Evolutionary conservation across 2,329 filamentous ascomycete genomes (phyloP).

Genomic region (Neofusicoccum parvum): DNA sequence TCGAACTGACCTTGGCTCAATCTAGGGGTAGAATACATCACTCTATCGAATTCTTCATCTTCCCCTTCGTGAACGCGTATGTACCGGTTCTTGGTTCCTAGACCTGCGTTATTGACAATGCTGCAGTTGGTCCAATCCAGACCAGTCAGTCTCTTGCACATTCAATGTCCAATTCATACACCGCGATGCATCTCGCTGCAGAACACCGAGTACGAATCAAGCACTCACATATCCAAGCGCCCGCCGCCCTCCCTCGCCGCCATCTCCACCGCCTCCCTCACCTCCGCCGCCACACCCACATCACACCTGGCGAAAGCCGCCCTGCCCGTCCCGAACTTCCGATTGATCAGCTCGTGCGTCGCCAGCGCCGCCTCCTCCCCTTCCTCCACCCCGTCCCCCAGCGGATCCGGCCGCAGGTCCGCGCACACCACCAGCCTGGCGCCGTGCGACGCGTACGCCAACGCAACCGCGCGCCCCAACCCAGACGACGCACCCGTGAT

Average conservation of each 20-base stretch:
- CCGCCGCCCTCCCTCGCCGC: conserved; percentile 34
- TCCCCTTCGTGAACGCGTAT: conserved; percentile 10
- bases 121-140: neutral
- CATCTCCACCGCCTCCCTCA: conserved; percentile 25
- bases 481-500: conserved; percentile 37
- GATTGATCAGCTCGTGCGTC: conserved; percentile 23
- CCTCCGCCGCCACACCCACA: conserved; percentile 28
- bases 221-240: conserved; percentile 33
- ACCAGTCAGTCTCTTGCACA: neutral
- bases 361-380: neutral
- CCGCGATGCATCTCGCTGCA: no score
- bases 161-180: neutral
- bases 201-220: no score
- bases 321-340: conserved; percentile 12
- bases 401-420: conserved; percentile 22
- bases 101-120: conserved; percentile 41
- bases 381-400: neutral
- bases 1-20: no score
- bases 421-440: conserved; percentile 28
- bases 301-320: conserved; percentile 30
- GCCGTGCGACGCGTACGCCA: conserved; percentile 22
- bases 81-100: conserved; percentile 30
- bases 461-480: conserved; percentile 33
- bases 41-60: conserved; percentile 7
- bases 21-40: neutral